These are phyloP conservation scores for Pleodorina starrii DNA, from an alignment of 139 green algal genomes.

Conservation along the genomic window DNA sequence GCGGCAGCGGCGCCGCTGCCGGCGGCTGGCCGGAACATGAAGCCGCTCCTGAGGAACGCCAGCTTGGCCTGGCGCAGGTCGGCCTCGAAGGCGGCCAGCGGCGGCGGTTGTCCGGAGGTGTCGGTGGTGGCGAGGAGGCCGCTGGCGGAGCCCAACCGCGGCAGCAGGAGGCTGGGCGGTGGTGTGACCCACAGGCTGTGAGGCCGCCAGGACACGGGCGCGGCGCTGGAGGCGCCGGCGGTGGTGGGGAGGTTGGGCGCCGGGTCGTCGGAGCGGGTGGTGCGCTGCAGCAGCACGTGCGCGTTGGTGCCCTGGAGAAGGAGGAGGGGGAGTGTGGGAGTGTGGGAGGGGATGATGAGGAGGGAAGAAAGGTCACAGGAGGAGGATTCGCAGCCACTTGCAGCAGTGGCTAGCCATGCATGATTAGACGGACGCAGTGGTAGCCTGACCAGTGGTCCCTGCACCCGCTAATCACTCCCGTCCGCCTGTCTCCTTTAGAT, in stretches of 20 bases:
- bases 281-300: constrained; percentile 61
- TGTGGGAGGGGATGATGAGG: background rate
- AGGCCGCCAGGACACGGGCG: background rate
- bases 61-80: constrained; percentile 15
- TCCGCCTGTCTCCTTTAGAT: too few relatives aligned
- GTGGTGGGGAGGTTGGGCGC: background rate
- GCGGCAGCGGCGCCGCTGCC: background rate
- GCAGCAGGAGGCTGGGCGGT: constrained; percentile 20
- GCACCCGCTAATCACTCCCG: too few relatives aligned
- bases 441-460: too few relatives aligned
- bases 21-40: too few relatives aligned
- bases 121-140: background rate
- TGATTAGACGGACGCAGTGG: too few relatives aligned
- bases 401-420: too few relatives aligned
- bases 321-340: background rate
- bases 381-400: too few relatives aligned
- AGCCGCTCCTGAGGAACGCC: constrained; percentile 15
- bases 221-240: background rate
- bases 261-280: background rate
- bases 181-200: constrained; percentile 31
- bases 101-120: background rate
- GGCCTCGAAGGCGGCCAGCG: constrained; percentile 24
- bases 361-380: too few relatives aligned
- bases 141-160: background rate
- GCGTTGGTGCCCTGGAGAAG: constrained; percentile 72